Evolutionary conservation across 164 flowering plant species (phyloP), one percentile per base, ranked within the genome.

Genomic region (Kingdonia uniflora): DNA sequence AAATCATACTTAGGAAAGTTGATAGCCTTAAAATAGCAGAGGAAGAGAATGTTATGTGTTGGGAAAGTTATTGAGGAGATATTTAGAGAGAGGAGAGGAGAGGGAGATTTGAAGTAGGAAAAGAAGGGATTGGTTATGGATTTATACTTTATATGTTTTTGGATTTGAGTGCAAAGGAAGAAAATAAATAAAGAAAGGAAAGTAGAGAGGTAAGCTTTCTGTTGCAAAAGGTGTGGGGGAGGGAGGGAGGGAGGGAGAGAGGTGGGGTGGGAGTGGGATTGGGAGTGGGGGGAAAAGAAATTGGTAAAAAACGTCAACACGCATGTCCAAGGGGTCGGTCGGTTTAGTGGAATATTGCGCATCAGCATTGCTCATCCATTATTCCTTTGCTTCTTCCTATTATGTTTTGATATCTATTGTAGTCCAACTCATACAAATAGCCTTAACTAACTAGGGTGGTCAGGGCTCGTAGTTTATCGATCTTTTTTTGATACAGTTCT

Each of bases 281-380:
- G 33, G 6, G 29, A n/a, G 15, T 7, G 42, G 15, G 25, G 13
- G 26, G 24, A 11, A 41, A 23, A 42, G 13, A 42, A 26, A 26
- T 21, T 3, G 51, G 33, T 41, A 6, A 24, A 51, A 11, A 22
- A 56, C 50, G 68, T 71, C 74, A 67, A 71, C 69, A 64, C 71
- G 74, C 74, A 67, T 64, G 70, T 65, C 48, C 38, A 35, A 19
- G 35, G 19, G 42, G 56, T 29, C 35, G 35, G 65, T 56, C 55
- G 65, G 74, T 29, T 29, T 29, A 71, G 74, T 71, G 79, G 79
- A 51, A 20, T 58, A 23, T 65, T 46, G 66, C 51, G 64, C 52
- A 47, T 49, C 16, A 33, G 52, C 51, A 48, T 51, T 39, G 46
- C 33, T 41, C 61, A 19, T 24, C 29, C 11, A 11, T 2, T 13